Conservation (phyloP, 148 eudicot species). For the Linanthus parryae region DNA sequence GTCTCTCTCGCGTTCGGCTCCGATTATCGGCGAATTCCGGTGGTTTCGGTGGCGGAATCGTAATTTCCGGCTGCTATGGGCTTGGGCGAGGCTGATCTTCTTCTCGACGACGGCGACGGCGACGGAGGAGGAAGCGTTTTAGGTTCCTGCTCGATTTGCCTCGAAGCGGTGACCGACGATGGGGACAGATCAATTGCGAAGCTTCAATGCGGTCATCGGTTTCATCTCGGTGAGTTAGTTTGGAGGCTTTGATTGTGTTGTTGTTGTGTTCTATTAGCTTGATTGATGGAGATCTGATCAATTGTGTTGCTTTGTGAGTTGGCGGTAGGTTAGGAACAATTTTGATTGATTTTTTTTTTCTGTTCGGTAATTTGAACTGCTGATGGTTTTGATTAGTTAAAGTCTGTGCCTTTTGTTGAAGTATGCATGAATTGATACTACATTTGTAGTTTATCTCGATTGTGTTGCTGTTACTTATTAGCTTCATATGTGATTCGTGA, state of each 20-base stretch:
- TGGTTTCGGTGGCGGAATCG: neutral
- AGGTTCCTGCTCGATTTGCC: slow-evolving; percentile 96
- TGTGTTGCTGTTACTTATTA: too few species aligned
- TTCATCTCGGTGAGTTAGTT: slow-evolving; percentile 69
- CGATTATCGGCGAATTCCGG: neutral
- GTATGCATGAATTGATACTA: too few species aligned
- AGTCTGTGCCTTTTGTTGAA: too few species aligned
- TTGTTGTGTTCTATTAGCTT: too few species aligned
- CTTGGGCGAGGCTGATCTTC: slow-evolving; percentile 41
- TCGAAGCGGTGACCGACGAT: slow-evolving; percentile 55
- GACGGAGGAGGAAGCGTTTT: slow-evolving; percentile 39
- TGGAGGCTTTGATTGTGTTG: neutral
- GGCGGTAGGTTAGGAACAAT: too few species aligned
- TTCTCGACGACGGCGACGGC: slow-evolving; percentile 28
- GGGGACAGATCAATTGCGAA: slow-evolving; percentile 89
- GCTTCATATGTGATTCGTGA: too few species aligned
- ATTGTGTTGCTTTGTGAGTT: too few species aligned
- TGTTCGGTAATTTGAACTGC: too few species aligned
- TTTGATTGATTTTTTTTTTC: too few species aligned
- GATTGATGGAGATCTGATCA: too few species aligned
- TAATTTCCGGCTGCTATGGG: slow-evolving; percentile 62
- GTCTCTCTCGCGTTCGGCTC: slow-evolving; percentile 1
- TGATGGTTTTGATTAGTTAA: too few species aligned
- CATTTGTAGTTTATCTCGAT: too few species aligned
- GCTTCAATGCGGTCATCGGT: slow-evolving; percentile 89